phyloP scores from a whole-genome alignment of 768 basidiomycete species.

The Calocera viscosa region DNA sequence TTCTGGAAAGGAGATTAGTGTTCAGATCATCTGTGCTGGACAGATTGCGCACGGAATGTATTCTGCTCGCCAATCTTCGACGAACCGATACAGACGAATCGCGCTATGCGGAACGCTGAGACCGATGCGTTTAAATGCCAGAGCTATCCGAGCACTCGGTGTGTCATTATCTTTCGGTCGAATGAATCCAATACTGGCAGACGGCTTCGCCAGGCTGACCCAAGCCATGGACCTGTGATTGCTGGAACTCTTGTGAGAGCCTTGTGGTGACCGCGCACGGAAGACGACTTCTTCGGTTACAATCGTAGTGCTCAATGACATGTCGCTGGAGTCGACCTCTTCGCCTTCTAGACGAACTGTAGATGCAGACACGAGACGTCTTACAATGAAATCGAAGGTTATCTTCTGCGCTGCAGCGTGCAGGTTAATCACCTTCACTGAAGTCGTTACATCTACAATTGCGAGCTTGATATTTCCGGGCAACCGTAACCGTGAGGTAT shows the following conservation, averaged over 20 bases:
- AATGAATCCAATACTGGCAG: background rate
- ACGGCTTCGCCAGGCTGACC: background rate
- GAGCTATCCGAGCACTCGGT: conserved; percentile 7
- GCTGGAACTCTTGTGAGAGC: background rate
- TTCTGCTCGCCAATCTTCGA: conserved; percentile 72
- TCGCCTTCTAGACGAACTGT: background rate
- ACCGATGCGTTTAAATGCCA: conserved; percentile 13
- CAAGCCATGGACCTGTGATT: conserved; percentile 3
- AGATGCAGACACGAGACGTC: background rate
- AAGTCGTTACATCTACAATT: background rate
- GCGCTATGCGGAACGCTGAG: conserved; percentile 62
- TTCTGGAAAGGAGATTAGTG: conserved; percentile 9
- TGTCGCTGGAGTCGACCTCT: background rate
- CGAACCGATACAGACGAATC: conserved; percentile 60
- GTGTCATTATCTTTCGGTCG: background rate
- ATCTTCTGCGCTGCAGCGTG: background rate
- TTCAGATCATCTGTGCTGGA: background rate
- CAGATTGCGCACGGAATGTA: conserved; percentile 49
- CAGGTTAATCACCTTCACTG: background rate
- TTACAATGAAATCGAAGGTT: background rate
- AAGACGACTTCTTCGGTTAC: background rate
- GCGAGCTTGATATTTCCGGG: background rate
- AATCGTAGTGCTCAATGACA: background rate
- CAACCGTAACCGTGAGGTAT: background rate
- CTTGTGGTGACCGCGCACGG: background rate